Base-by-base conservation (phyloP, 208 protist species). In the Angomonas deanei region DNA sequence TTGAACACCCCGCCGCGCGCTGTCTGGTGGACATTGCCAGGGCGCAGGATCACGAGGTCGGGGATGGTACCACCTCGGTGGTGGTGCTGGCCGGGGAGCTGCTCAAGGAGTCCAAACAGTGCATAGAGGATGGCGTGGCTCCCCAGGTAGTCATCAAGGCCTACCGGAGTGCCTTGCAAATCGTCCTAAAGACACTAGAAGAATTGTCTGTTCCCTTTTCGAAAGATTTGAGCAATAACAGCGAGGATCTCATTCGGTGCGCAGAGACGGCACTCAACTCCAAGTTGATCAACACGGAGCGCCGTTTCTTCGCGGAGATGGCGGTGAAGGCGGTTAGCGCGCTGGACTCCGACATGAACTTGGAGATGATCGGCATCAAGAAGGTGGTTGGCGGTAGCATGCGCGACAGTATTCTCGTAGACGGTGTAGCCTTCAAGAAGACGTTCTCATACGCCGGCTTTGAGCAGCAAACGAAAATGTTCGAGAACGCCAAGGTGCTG, bases 371-470 rank as follows among this genome's bases (percentile, higher is more conserved):
- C 73, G 99, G 99, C 28, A 98, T 99, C 52, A 99, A 99, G 82
- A 99, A 99, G 80, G 98, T 99, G 24, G 72, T 80, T n/a, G 99
- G 99, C 66, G 99, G 99, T 57, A 92, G 97, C 66, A 93, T 99
- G 80, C 64, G 97, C 74, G 99, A 99, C 38, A 99, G 98, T 52
- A 60, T 98, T 8, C 88, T 99, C 27, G 95, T 99, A 50, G 84
- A 99, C 53, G 99, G 99, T 61, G 99, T 99, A 19, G 99, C 99
- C 0, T 99, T 99, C 92, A 99, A 99, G 86, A 99, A 99, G 85
- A 99, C 98, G 31, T 99, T 99, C 68, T 99, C 97, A 6, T 99
- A 99, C 84, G 98, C 98, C 50, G 98, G 98, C 42, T 99, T 99
- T 68, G 98, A 99, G 85, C 98, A 99, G 87, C 98, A 99, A 88